Evolutionary conservation across 2,329 filamentous ascomycete species (phyloP).

Genomic region (Metarhizium robertsii): DNA sequence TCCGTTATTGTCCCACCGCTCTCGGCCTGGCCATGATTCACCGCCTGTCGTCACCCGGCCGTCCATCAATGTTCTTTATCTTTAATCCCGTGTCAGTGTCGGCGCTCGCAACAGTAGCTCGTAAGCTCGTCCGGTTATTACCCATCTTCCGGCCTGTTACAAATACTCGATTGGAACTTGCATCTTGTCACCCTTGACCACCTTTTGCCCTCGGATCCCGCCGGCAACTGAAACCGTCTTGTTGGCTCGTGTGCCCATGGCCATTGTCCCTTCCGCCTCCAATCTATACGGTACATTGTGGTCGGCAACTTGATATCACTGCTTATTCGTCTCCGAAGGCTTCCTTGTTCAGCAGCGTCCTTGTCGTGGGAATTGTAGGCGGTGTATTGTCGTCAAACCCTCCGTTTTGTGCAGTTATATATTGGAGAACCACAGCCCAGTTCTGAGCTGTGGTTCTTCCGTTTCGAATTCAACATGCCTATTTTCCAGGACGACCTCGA

Average conservation of each 20-base stretch:
- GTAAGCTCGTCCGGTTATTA: not conserved
- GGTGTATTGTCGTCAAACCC: not conserved
- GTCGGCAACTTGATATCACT: not conserved
- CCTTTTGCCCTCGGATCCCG: not conserved
- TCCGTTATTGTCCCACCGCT: not conserved
- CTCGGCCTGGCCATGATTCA: constrained; percentile 2
- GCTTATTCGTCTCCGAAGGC: not conserved
- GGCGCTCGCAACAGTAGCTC: not conserved
- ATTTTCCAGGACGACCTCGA: constrained; percentile 47
- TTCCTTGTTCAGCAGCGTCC: not conserved
- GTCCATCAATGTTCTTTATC: not conserved
- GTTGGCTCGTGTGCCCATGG: not conserved
- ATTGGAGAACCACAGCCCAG: constrained; percentile 13
- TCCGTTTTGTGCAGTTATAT: constrained; percentile 7
- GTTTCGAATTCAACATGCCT: constrained; percentile 35
- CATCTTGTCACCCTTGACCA: not conserved
- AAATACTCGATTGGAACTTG: not conserved
- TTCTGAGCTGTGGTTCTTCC: constrained; percentile 23
- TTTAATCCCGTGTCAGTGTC: not conserved
- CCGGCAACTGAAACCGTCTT: not conserved
- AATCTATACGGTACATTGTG: not conserved
- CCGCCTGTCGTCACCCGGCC: not conserved
- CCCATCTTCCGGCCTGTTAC: not conserved
- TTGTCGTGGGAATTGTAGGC: not conserved
- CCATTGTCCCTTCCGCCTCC: no score